Evolutionary conservation across 2,329 filamentous ascomycete genomes (phyloP).

Genomic region (Colletotrichum tropicicola): DNA sequence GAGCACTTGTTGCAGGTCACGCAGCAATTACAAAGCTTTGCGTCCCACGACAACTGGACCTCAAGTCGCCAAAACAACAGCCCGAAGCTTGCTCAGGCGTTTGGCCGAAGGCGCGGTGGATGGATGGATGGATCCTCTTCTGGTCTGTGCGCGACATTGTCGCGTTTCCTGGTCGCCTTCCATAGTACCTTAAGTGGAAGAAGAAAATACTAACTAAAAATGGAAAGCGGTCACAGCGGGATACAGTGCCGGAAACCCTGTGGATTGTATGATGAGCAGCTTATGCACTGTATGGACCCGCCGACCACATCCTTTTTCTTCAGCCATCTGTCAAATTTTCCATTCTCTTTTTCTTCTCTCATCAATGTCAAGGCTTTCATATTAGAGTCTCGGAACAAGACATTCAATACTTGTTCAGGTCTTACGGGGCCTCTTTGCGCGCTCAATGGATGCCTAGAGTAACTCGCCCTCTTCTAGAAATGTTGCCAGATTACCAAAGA

Average conservation of each 20-base stretch:
- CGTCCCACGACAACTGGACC: too few species aligned
- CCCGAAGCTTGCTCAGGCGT: background rate
- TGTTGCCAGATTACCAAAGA: slow-evolving; percentile 72
- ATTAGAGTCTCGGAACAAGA: slow-evolving; percentile 99
- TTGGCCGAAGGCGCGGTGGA: background rate
- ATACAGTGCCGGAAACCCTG: background rate
- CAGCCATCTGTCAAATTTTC: slow-evolving; percentile 71
- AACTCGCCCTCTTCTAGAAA: slow-evolving; percentile 75
- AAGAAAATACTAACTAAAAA: background rate
- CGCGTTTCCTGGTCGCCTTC: too few species aligned
- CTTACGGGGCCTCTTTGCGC: slow-evolving; percentile 84
- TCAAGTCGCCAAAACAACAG: background rate
- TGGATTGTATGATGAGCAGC: too few species aligned
- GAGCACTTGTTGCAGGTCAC: too few species aligned
- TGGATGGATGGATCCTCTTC: background rate
- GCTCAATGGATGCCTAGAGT: slow-evolving; percentile 98
- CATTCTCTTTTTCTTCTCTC: slow-evolving; percentile 54
- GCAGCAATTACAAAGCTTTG: too few species aligned
- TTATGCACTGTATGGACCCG: background rate
- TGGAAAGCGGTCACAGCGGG: background rate
- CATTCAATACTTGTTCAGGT: slow-evolving; percentile 93
- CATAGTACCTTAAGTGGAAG: background rate
- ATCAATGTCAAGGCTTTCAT: slow-evolving; percentile 89
- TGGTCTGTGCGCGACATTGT: background rate
- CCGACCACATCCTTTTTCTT: slow-evolving; percentile 83